Conservation (phyloP, 768 basidiomycete genomes). For the Tricholomella constricta region DNA sequence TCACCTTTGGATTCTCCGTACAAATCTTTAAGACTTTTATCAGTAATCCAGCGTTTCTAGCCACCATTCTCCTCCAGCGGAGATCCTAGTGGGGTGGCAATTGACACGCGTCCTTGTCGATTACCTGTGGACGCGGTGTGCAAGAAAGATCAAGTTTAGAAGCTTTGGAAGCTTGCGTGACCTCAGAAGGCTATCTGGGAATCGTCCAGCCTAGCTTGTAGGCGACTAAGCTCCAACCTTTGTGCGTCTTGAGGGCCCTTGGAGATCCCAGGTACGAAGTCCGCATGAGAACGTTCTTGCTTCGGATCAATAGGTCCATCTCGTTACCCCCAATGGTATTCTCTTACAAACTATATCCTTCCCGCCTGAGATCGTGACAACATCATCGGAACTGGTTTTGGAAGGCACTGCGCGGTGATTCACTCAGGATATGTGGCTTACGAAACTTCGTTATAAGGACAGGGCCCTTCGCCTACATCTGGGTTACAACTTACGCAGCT, state of each 20-base stretch:
- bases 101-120: background rate
- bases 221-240: slow-evolving; percentile 8
- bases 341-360: slow-evolving; percentile 16
- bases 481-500: slow-evolving; percentile 2
- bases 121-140: background rate
- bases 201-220: background rate
- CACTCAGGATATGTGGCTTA: slow-evolving; percentile 18
- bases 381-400: slow-evolving; percentile 18
- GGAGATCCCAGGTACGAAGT: slow-evolving; percentile 22
- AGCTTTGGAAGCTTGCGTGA: background rate
- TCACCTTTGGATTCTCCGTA: background rate
- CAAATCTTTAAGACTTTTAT: background rate
- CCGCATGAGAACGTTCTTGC: slow-evolving; percentile 15
- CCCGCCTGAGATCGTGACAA: slow-evolving; percentile 17
- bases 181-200: slow-evolving; percentile 2
- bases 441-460: slow-evolving; percentile 19
- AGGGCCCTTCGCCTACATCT: slow-evolving; percentile 5
- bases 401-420: slow-evolving; percentile 15
- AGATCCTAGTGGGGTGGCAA: slow-evolving; percentile 16
- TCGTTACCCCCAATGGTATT: slow-evolving; percentile 18
- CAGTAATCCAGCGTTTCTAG: background rate
- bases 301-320: slow-evolving; percentile 14
- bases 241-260: background rate
- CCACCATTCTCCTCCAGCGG: slow-evolving; percentile 6
- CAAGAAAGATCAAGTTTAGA: background rate